Evolutionary conservation across 148 eudicot genomes (phyloP).

Genomic region (Limonium bicolor): DNA sequence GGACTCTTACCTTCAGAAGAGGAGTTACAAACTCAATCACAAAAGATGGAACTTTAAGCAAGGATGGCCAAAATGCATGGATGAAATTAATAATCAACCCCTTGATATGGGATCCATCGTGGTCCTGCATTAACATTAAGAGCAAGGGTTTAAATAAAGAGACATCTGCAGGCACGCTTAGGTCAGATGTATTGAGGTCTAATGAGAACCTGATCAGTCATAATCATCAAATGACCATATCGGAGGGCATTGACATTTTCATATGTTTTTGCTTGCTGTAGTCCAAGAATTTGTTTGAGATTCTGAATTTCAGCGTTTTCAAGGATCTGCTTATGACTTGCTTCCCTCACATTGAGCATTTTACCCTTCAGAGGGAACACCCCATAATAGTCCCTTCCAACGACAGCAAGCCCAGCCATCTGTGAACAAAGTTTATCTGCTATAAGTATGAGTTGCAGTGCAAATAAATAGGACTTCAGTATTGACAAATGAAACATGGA

Average conservation of each 20-base stretch:
- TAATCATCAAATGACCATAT: constrained; percentile 95
- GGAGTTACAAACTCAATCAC: constrained; percentile 83
- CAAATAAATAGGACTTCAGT: neutral
- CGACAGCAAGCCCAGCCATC: constrained; percentile 73
- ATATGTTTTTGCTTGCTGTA: constrained; percentile 68
- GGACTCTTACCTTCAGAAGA: constrained; percentile 52
- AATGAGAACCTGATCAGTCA: constrained; percentile 99
- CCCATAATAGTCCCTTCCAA: constrained; percentile 56
- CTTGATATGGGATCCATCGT: constrained; percentile 96
- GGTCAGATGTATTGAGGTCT: too few relatives aligned
- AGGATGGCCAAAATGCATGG: constrained; percentile 91
- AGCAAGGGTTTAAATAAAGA: neutral
- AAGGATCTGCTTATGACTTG: constrained; percentile 59
- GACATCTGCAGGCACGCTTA: too few relatives aligned
- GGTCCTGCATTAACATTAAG: constrained; percentile 40
- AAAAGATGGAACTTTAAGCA: constrained; percentile 72
- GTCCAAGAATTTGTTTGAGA: constrained; percentile 77
- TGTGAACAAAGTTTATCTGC: constrained; percentile 6
- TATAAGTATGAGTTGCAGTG: neutral
- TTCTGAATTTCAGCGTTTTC: constrained; percentile 68
- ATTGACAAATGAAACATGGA: neutral
- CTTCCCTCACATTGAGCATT: constrained; percentile 96
- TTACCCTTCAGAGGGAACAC: constrained; percentile 93
- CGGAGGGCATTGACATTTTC: constrained; percentile 48
- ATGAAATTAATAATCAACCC: constrained; percentile 82